Evolutionary conservation across 2,329 filamentous ascomycete species (phyloP), one percentile per base, ranked within the genome.

Genomic region (Hymenoscyphus occultus): DNA sequence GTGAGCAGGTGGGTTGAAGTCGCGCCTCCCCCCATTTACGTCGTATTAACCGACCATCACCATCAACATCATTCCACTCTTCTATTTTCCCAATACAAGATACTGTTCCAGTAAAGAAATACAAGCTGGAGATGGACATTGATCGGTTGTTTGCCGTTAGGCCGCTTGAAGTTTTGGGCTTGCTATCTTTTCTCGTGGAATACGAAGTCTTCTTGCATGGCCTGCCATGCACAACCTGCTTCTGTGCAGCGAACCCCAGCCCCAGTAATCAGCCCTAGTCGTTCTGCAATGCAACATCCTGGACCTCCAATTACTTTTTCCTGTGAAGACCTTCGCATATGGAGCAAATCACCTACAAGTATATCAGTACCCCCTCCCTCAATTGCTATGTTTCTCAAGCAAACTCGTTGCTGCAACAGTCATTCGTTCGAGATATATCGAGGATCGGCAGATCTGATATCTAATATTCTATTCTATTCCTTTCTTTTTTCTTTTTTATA

Each of bases 261-360:
- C 56, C 45, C 45, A 48, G 45, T 56, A 48, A 61, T 58, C 64
- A 65, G 64, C 64, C 64, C 64, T 62, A 59, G 61, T 63, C 45
- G 45, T 28, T 42, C 57, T 60, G 60, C 60, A 58, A 35, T 57
- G 35, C 31, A 45, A 16, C n/a, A 56, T 40, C 54, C 54, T 42
- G 22, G 39, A 35, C 39, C 10, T 19, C 42, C n/a, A 51, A 42
- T 56, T 45, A 56, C 31, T 60, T 56, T 40, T 19, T 48, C 16
- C 12, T 54, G 28, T 32, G 35, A 40, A 32, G n/a, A 40, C n/a
- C 35, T 19, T 61, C 59, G 59, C 45, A 35, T 19, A 51, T 51
- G 40, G 45, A 22, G 45, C 45, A 51, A 51, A 51, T 51, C 45
- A 28, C 9, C 16, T 32, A 61, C 13, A 19, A 35, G 40, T 51